A percentile compares a stretch with the other conserved stretches of the same genome.
These are phyloP conservation scores for Syzygium oleosum DNA, from an alignment of 345 rosid genomes.

Conservation along the genomic window DNA sequence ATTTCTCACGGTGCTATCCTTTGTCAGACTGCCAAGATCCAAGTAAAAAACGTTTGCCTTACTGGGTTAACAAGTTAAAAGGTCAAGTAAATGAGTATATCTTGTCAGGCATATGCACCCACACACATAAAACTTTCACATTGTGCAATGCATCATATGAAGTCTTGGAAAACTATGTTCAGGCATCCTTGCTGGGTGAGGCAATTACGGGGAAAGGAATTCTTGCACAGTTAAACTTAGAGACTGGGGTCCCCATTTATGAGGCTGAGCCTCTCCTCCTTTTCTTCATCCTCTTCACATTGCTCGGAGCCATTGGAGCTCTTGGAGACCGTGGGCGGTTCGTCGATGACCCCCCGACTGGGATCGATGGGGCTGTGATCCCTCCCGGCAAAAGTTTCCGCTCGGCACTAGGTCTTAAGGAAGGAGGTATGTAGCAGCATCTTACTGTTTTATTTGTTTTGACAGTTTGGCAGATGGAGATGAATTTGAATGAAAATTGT, in stretches of 20 bases:
- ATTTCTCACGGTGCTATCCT: neutral
- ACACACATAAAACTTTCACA: neutral
- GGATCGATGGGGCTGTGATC: constrained; percentile 69
- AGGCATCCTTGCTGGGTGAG: constrained; percentile 95
- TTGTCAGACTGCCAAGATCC: neutral
- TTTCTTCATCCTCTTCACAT: constrained; percentile 88
- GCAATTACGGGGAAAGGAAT: constrained; percentile 92
- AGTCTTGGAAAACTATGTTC: neutral
- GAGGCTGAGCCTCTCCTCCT: constrained; percentile 97
- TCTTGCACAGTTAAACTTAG: constrained; percentile 69
- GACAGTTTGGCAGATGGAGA: neutral
- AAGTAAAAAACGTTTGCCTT: neutral
- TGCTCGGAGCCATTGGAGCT: constrained; percentile 96
- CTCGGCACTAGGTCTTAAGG: constrained; percentile 73
- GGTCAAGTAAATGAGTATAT: neutral
- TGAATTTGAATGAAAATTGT: neutral
- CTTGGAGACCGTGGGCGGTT: constrained; percentile 86
- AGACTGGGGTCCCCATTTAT: constrained; percentile 90
- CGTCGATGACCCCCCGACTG: constrained; percentile 72
- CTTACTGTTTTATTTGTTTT: neutral
- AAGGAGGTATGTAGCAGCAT: constrained; percentile 48
- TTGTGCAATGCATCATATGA: neutral
- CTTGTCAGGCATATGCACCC: neutral
- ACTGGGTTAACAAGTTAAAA: neutral
- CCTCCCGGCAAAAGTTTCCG: constrained; percentile 71